phyloP scores from a whole-genome alignment of 2,329 filamentous ascomycete species.

The Pseudocercospora cruenta region DNA sequence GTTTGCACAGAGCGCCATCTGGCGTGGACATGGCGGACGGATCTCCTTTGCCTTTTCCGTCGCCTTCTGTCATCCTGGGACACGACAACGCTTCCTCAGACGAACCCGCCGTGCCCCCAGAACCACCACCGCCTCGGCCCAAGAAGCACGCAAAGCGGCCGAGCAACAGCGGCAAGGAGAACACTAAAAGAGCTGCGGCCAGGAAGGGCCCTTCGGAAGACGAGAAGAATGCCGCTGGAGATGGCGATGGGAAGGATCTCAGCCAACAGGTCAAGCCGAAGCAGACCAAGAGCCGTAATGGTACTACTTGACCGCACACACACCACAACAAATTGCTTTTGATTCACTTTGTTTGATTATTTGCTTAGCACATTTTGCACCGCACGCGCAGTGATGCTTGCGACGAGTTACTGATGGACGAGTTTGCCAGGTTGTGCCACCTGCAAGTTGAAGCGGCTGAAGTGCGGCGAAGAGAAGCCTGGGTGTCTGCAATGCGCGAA shows the following conservation, averaged over 20 bases:
- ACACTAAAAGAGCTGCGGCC: slow-evolving; percentile 31
- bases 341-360: slow-evolving; percentile 6
- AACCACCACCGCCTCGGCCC: slow-evolving; percentile 32
- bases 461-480: slow-evolving; percentile 73
- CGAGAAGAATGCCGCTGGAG: slow-evolving; percentile 21
- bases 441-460: slow-evolving; percentile 73
- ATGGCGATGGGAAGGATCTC: slow-evolving; percentile 35
- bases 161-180: slow-evolving; percentile 27
- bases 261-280: slow-evolving; percentile 61
- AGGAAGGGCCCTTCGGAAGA: slow-evolving; percentile 25
- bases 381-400: background rate
- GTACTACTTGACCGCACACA: slow-evolving; percentile 51
- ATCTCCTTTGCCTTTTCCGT: slow-evolving; percentile 58
- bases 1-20: background rate
- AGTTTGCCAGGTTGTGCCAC: slow-evolving; percentile 65
- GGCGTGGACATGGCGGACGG: slow-evolving; percentile 53
- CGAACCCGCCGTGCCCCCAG: slow-evolving; percentile 29
- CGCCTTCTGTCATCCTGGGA: slow-evolving; percentile 59
- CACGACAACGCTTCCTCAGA: slow-evolving; percentile 24
- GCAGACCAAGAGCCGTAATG: slow-evolving; percentile 75
- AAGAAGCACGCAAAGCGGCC: slow-evolving; percentile 35
- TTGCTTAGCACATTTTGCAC: background rate
- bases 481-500: slow-evolving; percentile 47
- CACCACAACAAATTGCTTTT: slow-evolving; percentile 10
- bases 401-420: slow-evolving; percentile 29